These are phyloP conservation scores for Laguncularia racemosa DNA, from an alignment of 345 rosid genomes.

Conservation along the genomic window DNA sequence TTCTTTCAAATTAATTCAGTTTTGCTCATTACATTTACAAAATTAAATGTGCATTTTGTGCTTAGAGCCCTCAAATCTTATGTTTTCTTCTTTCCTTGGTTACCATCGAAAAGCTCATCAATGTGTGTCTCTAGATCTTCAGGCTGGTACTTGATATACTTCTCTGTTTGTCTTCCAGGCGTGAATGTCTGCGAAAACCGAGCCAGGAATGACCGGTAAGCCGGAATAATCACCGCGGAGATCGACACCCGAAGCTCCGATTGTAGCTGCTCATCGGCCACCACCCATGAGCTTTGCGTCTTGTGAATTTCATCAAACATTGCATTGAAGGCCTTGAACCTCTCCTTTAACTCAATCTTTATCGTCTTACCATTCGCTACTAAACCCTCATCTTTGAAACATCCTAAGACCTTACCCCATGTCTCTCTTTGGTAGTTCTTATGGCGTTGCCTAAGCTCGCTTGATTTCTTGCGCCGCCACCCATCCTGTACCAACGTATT, in stretches of 20 bases:
- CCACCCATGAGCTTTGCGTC: slow-evolving; percentile 87
- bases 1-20: no score
- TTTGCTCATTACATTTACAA: no score
- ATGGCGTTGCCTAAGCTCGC: slow-evolving; percentile 71
- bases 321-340: slow-evolving; percentile 77
- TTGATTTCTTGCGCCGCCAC: slow-evolving; percentile 69
- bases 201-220: slow-evolving; percentile 73
- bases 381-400: slow-evolving; percentile 63
- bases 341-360: slow-evolving; percentile 77
- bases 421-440: slow-evolving; percentile 80
- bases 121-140: slow-evolving; percentile 81
- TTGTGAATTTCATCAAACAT: slow-evolving; percentile 85
- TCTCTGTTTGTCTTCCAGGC: slow-evolving; percentile 80
- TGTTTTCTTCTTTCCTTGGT: slow-evolving; percentile 40
- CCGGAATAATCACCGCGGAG: slow-evolving; percentile 66
- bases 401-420: slow-evolving; percentile 65
- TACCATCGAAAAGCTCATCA: slow-evolving; percentile 81
- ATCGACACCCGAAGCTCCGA: slow-evolving; percentile 91
- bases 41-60: not conserved
- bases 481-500: slow-evolving; percentile 52
- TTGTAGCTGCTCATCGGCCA: slow-evolving; percentile 83
- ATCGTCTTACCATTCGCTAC: slow-evolving; percentile 58
- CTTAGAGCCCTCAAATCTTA: slow-evolving; percentile 6
- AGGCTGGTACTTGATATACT: slow-evolving; percentile 79
- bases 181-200: slow-evolving; percentile 62